Conservation (phyloP, 1,139 yeast species). For the Martiniozyma asiatica region DNA sequence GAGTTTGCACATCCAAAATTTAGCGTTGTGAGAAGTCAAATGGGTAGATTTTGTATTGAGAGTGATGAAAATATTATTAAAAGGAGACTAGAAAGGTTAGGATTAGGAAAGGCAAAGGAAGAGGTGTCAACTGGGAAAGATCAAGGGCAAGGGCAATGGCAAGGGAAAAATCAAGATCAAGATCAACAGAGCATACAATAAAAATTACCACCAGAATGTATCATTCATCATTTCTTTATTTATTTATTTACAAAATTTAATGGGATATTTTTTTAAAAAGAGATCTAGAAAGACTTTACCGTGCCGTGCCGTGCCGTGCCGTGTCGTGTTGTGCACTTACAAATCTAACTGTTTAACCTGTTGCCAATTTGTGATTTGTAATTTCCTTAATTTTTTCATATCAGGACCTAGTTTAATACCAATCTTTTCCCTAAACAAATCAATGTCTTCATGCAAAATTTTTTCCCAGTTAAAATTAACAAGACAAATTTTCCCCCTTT, state of each 20-base stretch:
- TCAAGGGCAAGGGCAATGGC: no score
- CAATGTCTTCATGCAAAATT: slow-evolving; percentile 56
- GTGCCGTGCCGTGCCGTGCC: no score
- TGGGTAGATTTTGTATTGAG: slow-evolving; percentile 37
- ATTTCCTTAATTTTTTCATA: slow-evolving; percentile 53
- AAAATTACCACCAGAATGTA: background rate
- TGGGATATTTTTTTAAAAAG: no score
- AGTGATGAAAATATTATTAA: slow-evolving; percentile 31
- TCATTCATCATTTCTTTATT: background rate
- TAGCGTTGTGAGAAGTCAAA: slow-evolving; percentile 28
- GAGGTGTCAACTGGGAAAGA: no score
- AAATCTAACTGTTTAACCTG: no score
- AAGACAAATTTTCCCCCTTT: slow-evolving; percentile 28
- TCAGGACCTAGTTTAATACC: slow-evolving; percentile 70
- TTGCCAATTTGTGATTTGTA: no score
- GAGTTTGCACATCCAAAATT: slow-evolving; percentile 49
- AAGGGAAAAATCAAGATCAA: background rate
- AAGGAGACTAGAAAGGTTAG: slow-evolving; percentile 12
- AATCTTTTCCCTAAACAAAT: slow-evolving; percentile 59
- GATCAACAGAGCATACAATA: background rate
- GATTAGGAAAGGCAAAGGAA: no score
- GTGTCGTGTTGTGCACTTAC: no score
- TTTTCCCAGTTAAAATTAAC: slow-evolving; percentile 93
- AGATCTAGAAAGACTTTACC: no score
- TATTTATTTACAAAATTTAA: no score